These are phyloP conservation scores for Zelonia costaricensis DNA, from an alignment of 208 protist genomes.

Conservation along the genomic window DNA sequence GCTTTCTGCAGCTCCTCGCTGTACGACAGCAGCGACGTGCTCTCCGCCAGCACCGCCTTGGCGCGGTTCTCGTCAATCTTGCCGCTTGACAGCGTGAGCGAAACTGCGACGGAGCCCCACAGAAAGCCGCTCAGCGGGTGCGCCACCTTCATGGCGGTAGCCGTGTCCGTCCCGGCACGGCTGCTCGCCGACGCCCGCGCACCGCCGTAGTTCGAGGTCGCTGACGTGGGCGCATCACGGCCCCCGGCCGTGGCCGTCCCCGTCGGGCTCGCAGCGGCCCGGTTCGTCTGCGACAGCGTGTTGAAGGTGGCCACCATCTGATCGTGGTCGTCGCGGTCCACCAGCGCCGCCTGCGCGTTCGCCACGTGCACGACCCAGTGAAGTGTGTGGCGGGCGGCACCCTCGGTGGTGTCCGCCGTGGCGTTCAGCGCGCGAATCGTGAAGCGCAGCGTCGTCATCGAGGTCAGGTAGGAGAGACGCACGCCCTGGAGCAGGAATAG, in stretches of 20 bases:
- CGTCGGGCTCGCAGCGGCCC: neutral
- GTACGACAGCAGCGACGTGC: conserved; percentile 38
- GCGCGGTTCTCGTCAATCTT: conserved; percentile 51
- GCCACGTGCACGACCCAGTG: conserved; percentile 63
- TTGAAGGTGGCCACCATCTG: conserved; percentile 41
- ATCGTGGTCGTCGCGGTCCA: conserved; percentile 87
- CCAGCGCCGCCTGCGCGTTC: conserved; percentile 71
- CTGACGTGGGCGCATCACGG: neutral
- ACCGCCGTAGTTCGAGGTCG: neutral
- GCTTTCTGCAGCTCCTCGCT: conserved; percentile 53
- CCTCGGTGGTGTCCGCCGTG: conserved; percentile 42
- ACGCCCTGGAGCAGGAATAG: conserved; percentile 71
- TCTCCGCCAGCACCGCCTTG: conserved; percentile 29
- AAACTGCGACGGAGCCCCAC: conserved; percentile 82
- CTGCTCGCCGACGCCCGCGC: neutral
- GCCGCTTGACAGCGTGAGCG: conserved; percentile 69
- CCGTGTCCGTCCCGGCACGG: conserved; percentile 16
- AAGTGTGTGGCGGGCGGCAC: conserved; percentile 32
- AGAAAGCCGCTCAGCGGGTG: conserved; percentile 76
- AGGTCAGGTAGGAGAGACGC: conserved; percentile 76
- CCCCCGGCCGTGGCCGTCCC: neutral
- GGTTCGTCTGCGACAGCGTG: conserved; percentile 5
- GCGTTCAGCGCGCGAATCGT: conserved; percentile 58
- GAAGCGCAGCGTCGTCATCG: conserved; percentile 81
- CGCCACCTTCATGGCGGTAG: conserved; percentile 25